Evolutionary conservation across 2,329 filamentous ascomycete species (phyloP), one percentile per base, ranked within the genome.

Genomic region (Pseudocercospora eumusae): DNA sequence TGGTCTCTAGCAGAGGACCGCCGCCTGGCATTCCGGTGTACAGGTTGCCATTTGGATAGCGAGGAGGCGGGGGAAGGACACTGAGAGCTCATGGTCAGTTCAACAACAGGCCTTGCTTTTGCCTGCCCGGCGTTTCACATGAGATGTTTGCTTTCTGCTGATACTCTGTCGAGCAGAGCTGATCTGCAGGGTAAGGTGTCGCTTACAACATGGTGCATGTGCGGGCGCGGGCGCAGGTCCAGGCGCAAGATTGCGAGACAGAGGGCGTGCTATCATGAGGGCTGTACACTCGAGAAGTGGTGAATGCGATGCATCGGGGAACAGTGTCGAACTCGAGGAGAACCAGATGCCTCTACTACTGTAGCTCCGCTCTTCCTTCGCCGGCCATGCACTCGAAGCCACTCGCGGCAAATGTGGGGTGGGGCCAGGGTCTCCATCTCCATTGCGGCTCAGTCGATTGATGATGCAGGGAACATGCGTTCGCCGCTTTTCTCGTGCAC

Each of bases 1-100:
- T 96, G 58, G 93, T 97, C 83, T 99, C 95, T 73, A 96, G 89
- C 76, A 96, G 86, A 56, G 86, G 82, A 65, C 87, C 87, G 72
- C 87, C 84, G 67, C 86, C 86, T 59, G 88, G 84, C 67, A 73
- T 68, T 57, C 86, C 86, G 69, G 88, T 88, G 80, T 90, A 76
- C 56, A 75, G 90, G 76, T 90, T 90, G 67, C 88, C 86, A 68
- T 86, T 85, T 60, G 91, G 89, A 81, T 96, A 97, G 76, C 92
- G 87, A 66, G 68, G 68, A 56, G 68, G 68, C 42, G 68, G 68
- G 28, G 68, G 68, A 2, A 70, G 67, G 47, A 66, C 67, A 56
- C 65, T 64, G 52, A 54, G 36, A 57, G 54, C 62, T 64, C 56
- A 55, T 56, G 42, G 59, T 64, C 63, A 64, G 63, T 59, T 44